These are phyloP conservation scores for Apium graveolens DNA, from an alignment of 129 eudicot species.

Conservation along the genomic window DNA sequence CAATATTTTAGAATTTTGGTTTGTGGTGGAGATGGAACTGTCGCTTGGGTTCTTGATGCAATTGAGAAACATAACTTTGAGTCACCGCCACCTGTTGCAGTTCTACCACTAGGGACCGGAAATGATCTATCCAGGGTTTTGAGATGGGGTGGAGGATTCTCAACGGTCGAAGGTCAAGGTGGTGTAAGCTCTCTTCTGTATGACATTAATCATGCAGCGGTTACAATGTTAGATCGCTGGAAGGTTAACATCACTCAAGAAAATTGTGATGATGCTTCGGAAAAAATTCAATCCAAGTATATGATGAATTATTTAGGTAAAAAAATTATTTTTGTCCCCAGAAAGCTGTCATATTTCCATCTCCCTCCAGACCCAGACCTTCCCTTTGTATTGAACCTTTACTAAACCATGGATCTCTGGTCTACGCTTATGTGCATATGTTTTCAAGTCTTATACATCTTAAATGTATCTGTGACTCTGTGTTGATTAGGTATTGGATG, in stretches of 20 bases:
- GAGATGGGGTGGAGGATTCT: slow-evolving; percentile 83
- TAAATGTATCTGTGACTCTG: neutral
- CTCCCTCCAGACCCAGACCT: neutral
- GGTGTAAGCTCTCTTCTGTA: slow-evolving; percentile 62
- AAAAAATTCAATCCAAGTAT: slow-evolving; percentile 36
- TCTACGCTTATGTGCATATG: neutral
- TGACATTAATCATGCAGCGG: slow-evolving; percentile 68
- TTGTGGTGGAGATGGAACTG: slow-evolving; percentile 94
- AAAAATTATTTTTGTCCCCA: neutral
- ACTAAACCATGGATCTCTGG: neutral
- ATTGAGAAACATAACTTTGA: slow-evolving; percentile 67
- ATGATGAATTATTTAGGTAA: slow-evolving; percentile 87
- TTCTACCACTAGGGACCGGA: slow-evolving; percentile 86
- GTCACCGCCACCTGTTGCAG: slow-evolving; percentile 87
- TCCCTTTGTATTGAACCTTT: neutral
- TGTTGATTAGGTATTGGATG: slow-evolving; percentile 64
- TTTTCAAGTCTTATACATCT: neutral
- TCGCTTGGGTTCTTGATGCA: slow-evolving; percentile 89
- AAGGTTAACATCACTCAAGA: slow-evolving; percentile 60
- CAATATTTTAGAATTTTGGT: slow-evolving; percentile 73
- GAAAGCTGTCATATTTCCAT: neutral
- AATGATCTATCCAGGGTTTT: slow-evolving; percentile 83
- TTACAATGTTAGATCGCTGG: slow-evolving; percentile 92
- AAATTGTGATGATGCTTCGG: slow-evolving; percentile 20
- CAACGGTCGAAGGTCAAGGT: slow-evolving; percentile 64